Evolutionary conservation across 768 basidiomycete genomes (phyloP), one percentile per base, ranked within the genome.

Genomic region (Hericium coralloides): DNA sequence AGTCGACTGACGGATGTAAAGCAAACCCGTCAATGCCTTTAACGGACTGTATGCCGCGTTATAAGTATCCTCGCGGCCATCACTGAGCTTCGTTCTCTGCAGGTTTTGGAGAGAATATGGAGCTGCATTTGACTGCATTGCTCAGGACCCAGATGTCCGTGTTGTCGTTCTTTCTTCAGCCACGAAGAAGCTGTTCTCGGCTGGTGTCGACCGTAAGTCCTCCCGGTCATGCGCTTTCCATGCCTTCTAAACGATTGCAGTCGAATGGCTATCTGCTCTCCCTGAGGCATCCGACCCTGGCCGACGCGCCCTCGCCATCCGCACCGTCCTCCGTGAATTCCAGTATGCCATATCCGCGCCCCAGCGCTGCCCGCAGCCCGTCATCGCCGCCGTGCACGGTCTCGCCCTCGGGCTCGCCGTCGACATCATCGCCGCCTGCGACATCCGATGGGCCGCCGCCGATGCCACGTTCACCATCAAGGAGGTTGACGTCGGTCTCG

Each of bases 401-500:
- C 69, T 81, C 12, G 81, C 82, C 9, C 67, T 89, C 41, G 93
- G 93, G 0, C 26, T 95, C 0, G 89, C 86, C 0, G 74, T 95
- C 10, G 93, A 97, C 68, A 75, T 94, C 45, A 76, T 86, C 5
- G 72, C 70, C 0, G 81, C 86, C 0, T 92, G 91, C 67, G 94
- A 95, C 67, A 78, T 97, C 10, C 79, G 93, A 0, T 84, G 82
- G 59, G 83, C 87, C 2, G 80, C 90, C 0, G 74, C 79, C 0
- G 76, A 86, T 59, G 66, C 81, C 0, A 65, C 65, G 2, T 91
- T 94, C 66, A 75, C 80, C 6, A 87, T 95, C 72, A 88, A 91
- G 73, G 90, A 95, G 76, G 85, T 92, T 2, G 89, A 93, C 65
- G 78, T 93, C 23, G 92, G 89, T 0, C 74, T 95, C 0, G 92